Percentiles rank a stretch among this genome's conserved stretches.
phyloP scores from a whole-genome alignment of 2,329 filamentous ascomycete genomes.

The Phoma herbarum region DNA sequence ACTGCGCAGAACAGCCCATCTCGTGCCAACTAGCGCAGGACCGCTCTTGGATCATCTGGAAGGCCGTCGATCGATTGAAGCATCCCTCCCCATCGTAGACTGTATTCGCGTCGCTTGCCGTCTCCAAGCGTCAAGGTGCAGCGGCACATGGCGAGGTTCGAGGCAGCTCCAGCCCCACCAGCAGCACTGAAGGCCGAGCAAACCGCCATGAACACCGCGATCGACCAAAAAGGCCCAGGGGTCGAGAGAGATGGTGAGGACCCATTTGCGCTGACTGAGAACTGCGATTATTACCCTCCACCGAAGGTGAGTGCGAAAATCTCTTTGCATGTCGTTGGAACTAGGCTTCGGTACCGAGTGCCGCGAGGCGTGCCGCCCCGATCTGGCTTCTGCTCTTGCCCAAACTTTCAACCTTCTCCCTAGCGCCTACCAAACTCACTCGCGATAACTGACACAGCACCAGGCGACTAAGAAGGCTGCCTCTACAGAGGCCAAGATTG shows the following conservation, averaged over 20 bases:
- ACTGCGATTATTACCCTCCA: conserved; percentile 13
- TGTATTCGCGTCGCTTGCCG: conserved; percentile 1
- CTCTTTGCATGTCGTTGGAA: conserved; percentile 26
- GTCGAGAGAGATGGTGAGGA: conserved; percentile 3
- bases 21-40: not conserved
- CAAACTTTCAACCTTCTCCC: conserved; percentile 7
- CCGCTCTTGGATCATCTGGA: not conserved
- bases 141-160: conserved; percentile 13
- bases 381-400: conserved; percentile 24
- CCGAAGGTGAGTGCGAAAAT: conserved; percentile 14
- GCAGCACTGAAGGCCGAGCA: not conserved
- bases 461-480: not conserved
- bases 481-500: not conserved
- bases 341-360: conserved; percentile 25
- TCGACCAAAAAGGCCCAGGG: not conserved
- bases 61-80: not conserved
- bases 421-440: not conserved
- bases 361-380: conserved; percentile 17
- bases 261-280: conserved; percentile 9
- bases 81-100: not conserved
- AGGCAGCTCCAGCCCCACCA: conserved; percentile 4
- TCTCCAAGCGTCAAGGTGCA: conserved; percentile 8
- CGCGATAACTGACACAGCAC: not conserved
- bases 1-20: not conserved
- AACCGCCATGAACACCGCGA: conserved; percentile 5